Conservation (phyloP, 139 green algal genomes). For the Pleodorina starrii region DNA sequence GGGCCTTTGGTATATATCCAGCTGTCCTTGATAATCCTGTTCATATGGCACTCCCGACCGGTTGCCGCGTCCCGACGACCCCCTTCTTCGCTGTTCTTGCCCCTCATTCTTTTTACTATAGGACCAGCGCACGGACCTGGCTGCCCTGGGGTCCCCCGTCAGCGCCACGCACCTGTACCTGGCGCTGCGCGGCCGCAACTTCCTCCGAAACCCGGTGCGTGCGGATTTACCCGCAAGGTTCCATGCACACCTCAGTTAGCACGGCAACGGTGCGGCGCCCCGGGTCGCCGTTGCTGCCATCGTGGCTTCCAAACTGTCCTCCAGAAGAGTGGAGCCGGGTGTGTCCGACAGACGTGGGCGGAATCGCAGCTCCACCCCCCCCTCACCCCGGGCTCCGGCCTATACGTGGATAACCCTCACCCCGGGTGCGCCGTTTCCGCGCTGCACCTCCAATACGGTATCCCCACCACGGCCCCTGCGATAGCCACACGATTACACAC, state of each 20-base stretch:
- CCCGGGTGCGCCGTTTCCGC: no score
- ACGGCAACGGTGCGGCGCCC: no score
- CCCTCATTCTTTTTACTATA: not conserved
- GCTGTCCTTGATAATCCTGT: not conserved
- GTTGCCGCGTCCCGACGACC: not conserved
- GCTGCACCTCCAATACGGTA: no score
- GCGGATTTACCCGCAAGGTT: no score
- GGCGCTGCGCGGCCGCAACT: slow-evolving; percentile 20
- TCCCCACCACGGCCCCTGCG: no score
- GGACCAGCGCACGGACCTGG: not conserved
- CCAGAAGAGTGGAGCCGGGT: not conserved
- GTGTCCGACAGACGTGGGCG: no score
- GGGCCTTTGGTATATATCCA: no score
- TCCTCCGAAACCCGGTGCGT: slow-evolving; percentile 32
- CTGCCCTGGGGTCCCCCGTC: not conserved
- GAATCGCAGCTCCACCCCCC: no score
- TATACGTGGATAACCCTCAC: no score
- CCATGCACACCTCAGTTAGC: not conserved
- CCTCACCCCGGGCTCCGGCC: no score
- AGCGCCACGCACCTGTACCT: slow-evolving; percentile 2
- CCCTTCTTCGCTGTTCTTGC: not conserved
- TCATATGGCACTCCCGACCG: not conserved
- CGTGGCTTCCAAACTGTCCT: not conserved
- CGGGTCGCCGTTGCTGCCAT: no score
- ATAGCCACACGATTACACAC: no score